Evolutionary conservation across 228 moss, liverwort and hornwort genomes (phyloP).

Genomic region (Sphagnum magellanicum): DNA sequence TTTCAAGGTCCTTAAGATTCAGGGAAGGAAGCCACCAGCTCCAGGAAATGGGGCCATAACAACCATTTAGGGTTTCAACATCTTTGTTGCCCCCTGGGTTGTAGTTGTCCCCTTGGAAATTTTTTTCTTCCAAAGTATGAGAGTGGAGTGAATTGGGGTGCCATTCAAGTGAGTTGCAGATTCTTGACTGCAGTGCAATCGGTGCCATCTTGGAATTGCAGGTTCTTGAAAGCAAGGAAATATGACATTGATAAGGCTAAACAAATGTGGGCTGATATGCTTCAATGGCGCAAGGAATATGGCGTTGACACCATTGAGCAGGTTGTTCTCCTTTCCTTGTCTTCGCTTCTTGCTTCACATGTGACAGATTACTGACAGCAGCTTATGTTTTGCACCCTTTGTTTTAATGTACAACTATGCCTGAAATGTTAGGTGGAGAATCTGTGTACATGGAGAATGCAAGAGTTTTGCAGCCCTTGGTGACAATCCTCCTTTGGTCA

Average conservation of each 20-base stretch:
- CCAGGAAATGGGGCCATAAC: neutral
- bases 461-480: neutral
- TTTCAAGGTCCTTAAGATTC: neutral
- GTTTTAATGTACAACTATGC: neutral
- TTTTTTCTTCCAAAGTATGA: neutral
- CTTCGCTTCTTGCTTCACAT: neutral
- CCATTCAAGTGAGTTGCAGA: too few species aligned
- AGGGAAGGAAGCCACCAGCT: too few species aligned
- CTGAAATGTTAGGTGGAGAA: neutral
- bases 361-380: neutral
- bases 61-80: neutral
- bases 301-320: constrained; percentile 75
- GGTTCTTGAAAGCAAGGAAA: constrained; percentile 90
- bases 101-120: too few species aligned
- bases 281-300: constrained; percentile 70
- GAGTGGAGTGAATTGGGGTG: too few species aligned
- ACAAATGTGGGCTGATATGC: constrained; percentile 81
- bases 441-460: neutral
- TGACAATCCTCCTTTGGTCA: neutral
- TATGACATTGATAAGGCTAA: constrained; percentile 60
- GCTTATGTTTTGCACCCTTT: neutral
- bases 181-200: neutral
- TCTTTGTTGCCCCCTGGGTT: neutral
- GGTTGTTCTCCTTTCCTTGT: constrained; percentile 20
- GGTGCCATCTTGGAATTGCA: constrained; percentile 7